phyloP scores from a whole-genome alignment of 2,329 filamentous ascomycete species.

The Colletotrichum sidae region DNA sequence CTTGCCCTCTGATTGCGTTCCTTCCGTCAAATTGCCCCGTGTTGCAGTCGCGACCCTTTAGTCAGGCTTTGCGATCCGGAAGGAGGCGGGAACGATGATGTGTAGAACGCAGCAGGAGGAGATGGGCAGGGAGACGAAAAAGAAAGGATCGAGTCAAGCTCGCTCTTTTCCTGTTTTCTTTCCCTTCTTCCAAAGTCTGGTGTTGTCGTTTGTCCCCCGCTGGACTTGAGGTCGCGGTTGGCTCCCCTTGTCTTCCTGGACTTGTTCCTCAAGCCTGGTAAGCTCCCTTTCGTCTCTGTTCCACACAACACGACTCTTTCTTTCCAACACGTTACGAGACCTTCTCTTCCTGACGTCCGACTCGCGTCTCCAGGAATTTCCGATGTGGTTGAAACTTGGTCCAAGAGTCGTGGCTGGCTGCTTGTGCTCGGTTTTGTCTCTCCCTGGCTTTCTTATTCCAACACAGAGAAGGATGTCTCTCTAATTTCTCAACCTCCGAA shows the following conservation, averaged over 20 bases:
- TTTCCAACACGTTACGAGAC: no score
- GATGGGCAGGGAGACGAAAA: not conserved
- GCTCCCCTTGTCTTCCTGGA: slow-evolving; percentile 3
- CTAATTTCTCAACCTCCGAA: slow-evolving; percentile 27
- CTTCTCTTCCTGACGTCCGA: no score
- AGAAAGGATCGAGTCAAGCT: not conserved
- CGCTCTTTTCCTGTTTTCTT: no score
- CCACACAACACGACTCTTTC: slow-evolving; percentile 1
- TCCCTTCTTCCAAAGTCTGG: no score
- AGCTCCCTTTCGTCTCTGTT: not conserved
- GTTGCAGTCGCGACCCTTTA: not conserved
- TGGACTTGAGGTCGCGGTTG: slow-evolving; percentile 2
- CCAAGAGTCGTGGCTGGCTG: slow-evolving; percentile 7
- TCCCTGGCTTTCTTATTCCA: slow-evolving; percentile 35
- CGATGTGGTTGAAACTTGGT: slow-evolving; percentile 2
- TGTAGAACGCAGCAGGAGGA: slow-evolving; percentile 2
- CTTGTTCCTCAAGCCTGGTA: no score
- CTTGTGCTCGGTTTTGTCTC: slow-evolving; percentile 16
- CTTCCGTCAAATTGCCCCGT: slow-evolving; percentile 1
- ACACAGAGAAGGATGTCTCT: slow-evolving; percentile 28
- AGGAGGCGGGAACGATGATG: slow-evolving; percentile 8
- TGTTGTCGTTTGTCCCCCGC: no score
- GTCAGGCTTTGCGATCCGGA: slow-evolving; percentile 5
- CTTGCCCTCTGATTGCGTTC: slow-evolving; percentile 33
- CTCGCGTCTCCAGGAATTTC: slow-evolving; percentile 4